These are phyloP conservation scores for Glycine tomentella DNA, from an alignment of 306 rosid genomes.

Conservation along the genomic window DNA sequence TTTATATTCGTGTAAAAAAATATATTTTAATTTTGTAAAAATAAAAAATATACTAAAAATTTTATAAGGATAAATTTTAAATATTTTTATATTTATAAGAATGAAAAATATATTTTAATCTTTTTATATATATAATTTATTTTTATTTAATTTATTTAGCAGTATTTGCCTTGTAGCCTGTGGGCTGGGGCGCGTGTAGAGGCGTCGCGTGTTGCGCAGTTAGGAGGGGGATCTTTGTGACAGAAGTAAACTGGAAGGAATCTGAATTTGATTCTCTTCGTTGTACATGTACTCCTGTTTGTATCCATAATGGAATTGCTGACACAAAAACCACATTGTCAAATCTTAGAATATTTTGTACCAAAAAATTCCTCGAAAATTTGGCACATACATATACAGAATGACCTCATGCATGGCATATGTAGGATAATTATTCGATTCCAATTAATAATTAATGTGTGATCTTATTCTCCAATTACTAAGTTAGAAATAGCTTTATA, in stretches of 20 bases:
- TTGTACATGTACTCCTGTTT: constrained; percentile 3
- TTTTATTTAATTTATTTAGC: neutral
- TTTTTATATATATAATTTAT: neutral
- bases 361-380: constrained; percentile 2
- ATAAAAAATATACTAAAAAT: no score
- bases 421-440: neutral
- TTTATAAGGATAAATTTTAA: no score
- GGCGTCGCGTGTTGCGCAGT: neutral
- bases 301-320: constrained; percentile 37
- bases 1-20: no score
- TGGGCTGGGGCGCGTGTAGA: neutral
- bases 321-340: constrained; percentile 42
- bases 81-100: no score
- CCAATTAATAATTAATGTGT: constrained; percentile 5
- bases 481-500: neutral
- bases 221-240: constrained; percentile 40
- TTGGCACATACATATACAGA: neutral
- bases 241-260: constrained; percentile 38
- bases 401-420: neutral
- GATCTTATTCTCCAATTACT: neutral
- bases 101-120: neutral
- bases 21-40: no score
- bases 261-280: constrained; percentile 50
- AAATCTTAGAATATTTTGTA: constrained; percentile 11
- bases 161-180: neutral